Conservation (phyloP, 106 monocot genomes). For the Amphibolis antarctica region DNA sequence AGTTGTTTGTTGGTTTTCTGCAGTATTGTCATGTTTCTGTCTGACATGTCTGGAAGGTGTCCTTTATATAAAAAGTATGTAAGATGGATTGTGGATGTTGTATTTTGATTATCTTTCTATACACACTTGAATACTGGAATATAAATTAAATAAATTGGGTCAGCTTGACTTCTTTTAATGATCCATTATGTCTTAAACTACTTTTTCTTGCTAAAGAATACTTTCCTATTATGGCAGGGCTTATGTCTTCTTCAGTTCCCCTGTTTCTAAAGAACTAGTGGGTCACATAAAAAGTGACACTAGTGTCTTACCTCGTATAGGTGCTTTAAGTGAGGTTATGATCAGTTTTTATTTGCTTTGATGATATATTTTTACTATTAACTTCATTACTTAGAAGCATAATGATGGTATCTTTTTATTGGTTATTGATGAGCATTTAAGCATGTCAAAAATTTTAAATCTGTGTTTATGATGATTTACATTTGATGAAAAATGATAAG, state of each 20-base stretch:
- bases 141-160: background rate
- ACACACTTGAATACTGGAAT: background rate
- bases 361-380: background rate
- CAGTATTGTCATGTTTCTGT: conserved; percentile 74
- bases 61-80: conserved; percentile 95
- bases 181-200: background rate
- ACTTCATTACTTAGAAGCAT: background rate
- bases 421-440: background rate
- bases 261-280: conserved; percentile 68
- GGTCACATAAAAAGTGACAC: conserved; percentile 60
- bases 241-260: conserved; percentile 94
- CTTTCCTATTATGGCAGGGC: conserved; percentile 45
- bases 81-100: background rate
- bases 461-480: background rate
- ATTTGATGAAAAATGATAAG: background rate
- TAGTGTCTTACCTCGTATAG: conserved; percentile 75
- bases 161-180: background rate
- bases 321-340: conserved; percentile 92
- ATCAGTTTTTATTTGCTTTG: conserved; percentile 1
- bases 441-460: background rate
- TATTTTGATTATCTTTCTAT: background rate
- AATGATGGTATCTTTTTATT: background rate
- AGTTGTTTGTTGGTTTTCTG: conserved; percentile 14
- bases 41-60: conserved; percentile 91
- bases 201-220: background rate